phyloP scores from a whole-genome alignment of 2,329 filamentous ascomycete species.

The Colletotrichum sp. region DNA sequence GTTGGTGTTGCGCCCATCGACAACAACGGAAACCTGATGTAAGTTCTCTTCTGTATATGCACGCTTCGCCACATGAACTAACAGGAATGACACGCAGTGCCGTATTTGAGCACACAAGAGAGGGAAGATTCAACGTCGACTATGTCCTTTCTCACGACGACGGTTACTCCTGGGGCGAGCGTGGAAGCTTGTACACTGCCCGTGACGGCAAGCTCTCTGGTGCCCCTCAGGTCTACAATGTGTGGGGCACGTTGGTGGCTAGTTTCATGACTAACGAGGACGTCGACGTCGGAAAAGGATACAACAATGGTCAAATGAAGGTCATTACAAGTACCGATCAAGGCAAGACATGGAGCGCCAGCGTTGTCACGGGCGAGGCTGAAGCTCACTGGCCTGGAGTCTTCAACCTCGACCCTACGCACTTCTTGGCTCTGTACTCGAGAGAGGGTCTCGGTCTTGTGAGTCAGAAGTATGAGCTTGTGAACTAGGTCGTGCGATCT shows the following conservation, averaged over 20 bases:
- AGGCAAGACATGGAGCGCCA: conserved; percentile 29
- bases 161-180: conserved; percentile 43
- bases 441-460: conserved; percentile 29
- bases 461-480: conserved; percentile 22
- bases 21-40: conserved; percentile 36
- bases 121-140: conserved; percentile 37
- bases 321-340: conserved; percentile 31
- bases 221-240: conserved; percentile 47
- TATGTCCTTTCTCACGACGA: conserved; percentile 44
- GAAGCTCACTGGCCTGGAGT: conserved; percentile 36
- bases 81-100: conserved; percentile 22
- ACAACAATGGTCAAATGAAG: conserved; percentile 28
- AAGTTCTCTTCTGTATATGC: conserved; percentile 5
- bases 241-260: conserved; percentile 44
- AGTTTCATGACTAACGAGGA: conserved; percentile 53
- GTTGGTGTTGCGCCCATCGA: conserved; percentile 41
- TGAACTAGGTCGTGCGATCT: not conserved
- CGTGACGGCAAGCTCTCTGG: conserved; percentile 37
- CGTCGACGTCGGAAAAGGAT: conserved; percentile 27
- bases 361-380: conserved; percentile 28
- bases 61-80: accelerated
- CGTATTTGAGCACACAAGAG: conserved; percentile 47
- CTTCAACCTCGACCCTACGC: conserved; percentile 24
- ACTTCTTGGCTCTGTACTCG: conserved; percentile 32
- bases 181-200: conserved; percentile 41